Evolutionary conservation across 805 yeast genomes (phyloP).

Genomic region (Candida tammaniensis): DNA sequence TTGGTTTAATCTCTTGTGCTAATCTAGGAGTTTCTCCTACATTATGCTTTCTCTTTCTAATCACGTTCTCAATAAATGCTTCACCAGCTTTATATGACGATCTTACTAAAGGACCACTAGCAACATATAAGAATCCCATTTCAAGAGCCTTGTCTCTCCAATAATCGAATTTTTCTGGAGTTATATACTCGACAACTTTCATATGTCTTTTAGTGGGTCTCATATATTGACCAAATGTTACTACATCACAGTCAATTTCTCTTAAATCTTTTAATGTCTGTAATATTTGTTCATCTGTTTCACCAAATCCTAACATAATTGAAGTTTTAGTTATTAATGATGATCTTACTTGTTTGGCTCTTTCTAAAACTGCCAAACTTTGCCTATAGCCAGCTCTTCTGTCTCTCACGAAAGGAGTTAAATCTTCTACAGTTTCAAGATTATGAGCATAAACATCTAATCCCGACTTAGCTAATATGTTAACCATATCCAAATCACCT

Average conservation of each 20-base stretch:
- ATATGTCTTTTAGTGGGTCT: constrained; percentile 98
- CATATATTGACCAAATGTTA: constrained; percentile 98
- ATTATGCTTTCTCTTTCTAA: constrained; percentile 66
- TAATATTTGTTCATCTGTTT: constrained; percentile 83
- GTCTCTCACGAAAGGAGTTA: constrained; percentile 94
- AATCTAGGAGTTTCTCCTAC: constrained; percentile 41
- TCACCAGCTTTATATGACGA: constrained; percentile 98
- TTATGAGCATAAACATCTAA: constrained; percentile 97
- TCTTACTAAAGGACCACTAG: constrained; percentile 95
- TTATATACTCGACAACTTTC: constrained; percentile 94
- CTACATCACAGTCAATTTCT: constrained; percentile 79
- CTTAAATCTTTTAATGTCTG: constrained; percentile 77
- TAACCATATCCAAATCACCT: constrained; percentile 82
- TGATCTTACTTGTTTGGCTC: constrained; percentile 79
- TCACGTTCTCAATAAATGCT: constrained; percentile 90
- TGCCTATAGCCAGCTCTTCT: constrained; percentile 95
- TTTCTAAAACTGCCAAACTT: constrained; percentile 68
- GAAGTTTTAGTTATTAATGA: constrained; percentile 87
- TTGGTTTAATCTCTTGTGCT: constrained; percentile 15
- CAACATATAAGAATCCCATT: constrained; percentile 93
- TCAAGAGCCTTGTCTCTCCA: constrained; percentile 88
- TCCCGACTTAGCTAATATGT: constrained; percentile 78
- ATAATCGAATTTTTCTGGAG: constrained; percentile 89
- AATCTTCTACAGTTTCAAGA: constrained; percentile 90
- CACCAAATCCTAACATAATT: constrained; percentile 95